A percentile compares a stretch with the other conserved stretches of the same genome.
These are phyloP conservation scores for Brassica balearica DNA, from an alignment of 441 rosid species.

Conservation along the genomic window DNA sequence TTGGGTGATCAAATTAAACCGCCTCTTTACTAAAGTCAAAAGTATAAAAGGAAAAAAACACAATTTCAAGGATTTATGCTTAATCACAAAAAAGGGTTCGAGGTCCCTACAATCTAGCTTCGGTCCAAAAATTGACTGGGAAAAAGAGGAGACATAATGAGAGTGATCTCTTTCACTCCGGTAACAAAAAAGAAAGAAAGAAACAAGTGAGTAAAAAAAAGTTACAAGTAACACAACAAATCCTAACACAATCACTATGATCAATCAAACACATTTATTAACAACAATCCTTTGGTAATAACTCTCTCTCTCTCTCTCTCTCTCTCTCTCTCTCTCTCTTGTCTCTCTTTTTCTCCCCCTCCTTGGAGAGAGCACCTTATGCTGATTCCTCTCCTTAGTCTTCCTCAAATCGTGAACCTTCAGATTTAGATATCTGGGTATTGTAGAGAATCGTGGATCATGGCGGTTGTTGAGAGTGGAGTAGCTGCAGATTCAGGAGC, in stretches of 20 bases:
- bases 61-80: not conserved
- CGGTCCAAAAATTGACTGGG: not conserved
- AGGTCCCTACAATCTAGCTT: conserved; percentile 7
- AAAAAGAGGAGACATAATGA: not conserved
- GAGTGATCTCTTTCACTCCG: conserved; percentile 1
- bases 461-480: conserved; percentile 73
- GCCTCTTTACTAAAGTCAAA: not conserved
- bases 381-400: conserved; percentile 34
- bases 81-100: not conserved
- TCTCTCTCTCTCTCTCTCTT: not conserved
- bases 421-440: conserved; percentile 8
- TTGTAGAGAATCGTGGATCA: conserved; percentile 6
- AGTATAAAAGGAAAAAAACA: not conserved
- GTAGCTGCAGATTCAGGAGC: conserved; percentile 40
- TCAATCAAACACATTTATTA: not conserved
- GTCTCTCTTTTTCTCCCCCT: not conserved
- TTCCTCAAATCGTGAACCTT: conserved; percentile 27
- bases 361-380: conserved; percentile 33
- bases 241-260: not conserved
- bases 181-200: not conserved
- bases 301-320: not conserved
- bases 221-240: not conserved
- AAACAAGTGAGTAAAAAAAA: not conserved
- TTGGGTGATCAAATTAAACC: not conserved
- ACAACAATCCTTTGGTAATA: conserved; percentile 18